Base-by-base conservation (phyloP, 2,329 filamentous ascomycete genomes). In the Colletotrichum karsti region DNA sequence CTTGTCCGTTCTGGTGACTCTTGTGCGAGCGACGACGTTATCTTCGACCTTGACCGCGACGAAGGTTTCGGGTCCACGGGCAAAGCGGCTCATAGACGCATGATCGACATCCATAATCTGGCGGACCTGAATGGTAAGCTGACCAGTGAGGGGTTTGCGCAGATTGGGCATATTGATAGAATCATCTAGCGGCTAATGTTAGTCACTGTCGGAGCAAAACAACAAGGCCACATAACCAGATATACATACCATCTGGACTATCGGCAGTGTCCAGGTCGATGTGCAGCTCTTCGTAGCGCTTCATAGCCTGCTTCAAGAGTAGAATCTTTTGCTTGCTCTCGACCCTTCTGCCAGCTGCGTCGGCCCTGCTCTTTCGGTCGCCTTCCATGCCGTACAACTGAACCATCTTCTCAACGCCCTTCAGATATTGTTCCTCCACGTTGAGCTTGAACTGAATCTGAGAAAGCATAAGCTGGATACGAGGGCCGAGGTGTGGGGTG, bases 261-360 rank as follows among this genome's bases (percentile, higher is more conserved):
- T 97, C 94, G 44, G 90, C 84, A 5, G 88, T 87, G 73, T 97
- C 94, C 75, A 97, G 92, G 77, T 98, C 95, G 69, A 99, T 94
- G 76, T 99, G 95, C 60, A 99, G 87, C 80, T 98, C 96, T 79
- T 98, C 95, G 75, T 99, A 99, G 87, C 95, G 88, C 82, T 97
- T 97, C 77, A 99, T 85, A 54, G 96, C 95, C 83, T 98, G 95
- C 82, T 97, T 97, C 72, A 99, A 84, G 71, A 99, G 87, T 74
- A 97, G 91, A 54, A 99, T 98, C 84, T 99, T 99, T 80, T 98
- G 95, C 79, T 95, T 97, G 82, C 95, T 98, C 82, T 99, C 96
- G 69, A 97, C 92, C 65, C 93, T 89, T 76, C 94, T 90, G 55
- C 92, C 93, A 74, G 97, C 94, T 44, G 96, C 96, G 80, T 99